Conservation (phyloP, 495 filamentous ascomycete species). For the Neohortaea acidophila region DNA sequence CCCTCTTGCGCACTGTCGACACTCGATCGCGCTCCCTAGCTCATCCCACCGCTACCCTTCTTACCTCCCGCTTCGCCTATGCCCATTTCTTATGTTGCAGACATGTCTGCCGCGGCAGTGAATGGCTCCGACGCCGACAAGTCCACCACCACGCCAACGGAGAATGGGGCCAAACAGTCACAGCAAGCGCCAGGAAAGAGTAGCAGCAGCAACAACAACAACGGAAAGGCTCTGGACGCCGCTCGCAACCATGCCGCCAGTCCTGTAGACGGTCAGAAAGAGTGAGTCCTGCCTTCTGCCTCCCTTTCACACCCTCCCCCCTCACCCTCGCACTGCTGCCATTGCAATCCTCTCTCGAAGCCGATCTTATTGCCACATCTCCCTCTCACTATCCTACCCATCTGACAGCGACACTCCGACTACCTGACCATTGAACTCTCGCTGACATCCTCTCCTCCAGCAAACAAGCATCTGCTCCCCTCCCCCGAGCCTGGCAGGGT, state of each 20-base stretch:
- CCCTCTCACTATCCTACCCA: not conserved
- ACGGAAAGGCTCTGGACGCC: constrained; percentile 35
- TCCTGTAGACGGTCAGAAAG: constrained; percentile 38
- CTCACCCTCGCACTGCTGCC: not conserved
- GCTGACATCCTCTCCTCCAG: too few relatives aligned
- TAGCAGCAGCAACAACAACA: constrained; percentile 27
- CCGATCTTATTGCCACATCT: not conserved
- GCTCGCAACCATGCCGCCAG: constrained; percentile 42
- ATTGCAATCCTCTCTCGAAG: not conserved
- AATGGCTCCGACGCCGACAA: constrained; percentile 3
- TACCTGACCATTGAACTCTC: not conserved
- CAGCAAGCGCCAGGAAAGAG: constrained; percentile 1
- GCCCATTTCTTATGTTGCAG: too few relatives aligned
- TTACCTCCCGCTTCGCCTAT: not conserved
- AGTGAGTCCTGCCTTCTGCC: constrained; percentile 32
- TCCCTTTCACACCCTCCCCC: constrained; percentile 4
- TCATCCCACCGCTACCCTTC: too few relatives aligned
- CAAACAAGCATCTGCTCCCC: constrained; percentile 35
- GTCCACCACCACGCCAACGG: not conserved
- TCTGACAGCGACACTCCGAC: not conserved
- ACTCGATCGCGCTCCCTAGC: too few relatives aligned
- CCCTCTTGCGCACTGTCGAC: too few relatives aligned
- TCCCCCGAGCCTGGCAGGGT: constrained; percentile 36
- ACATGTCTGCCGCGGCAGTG: constrained; percentile 2
- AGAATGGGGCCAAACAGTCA: not conserved